Evolutionary conservation across 176 grass and related monocot genomes (phyloP), one percentile per base, ranked within the genome.

Genomic region (Microstegium vimineum): DNA sequence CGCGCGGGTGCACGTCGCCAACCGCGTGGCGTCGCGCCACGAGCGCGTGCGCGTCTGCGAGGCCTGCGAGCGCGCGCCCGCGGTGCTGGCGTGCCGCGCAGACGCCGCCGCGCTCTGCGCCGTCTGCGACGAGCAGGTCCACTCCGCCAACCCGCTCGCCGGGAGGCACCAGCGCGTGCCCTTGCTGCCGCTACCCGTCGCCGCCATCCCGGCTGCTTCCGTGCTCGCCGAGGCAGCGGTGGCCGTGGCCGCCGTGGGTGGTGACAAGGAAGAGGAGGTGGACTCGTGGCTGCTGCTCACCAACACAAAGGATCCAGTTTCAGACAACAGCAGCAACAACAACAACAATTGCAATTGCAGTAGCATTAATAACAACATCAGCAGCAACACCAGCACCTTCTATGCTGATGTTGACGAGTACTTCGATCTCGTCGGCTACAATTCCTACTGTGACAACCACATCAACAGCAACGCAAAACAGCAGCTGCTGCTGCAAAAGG

Each of bases 61-160:
- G 28, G 85, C 73, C 2, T 90, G 90, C 79, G 80, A 91, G 94
- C 51, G 40, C 15, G 69, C 74, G 16, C 90, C 92, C 1, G 90
- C 84, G 0, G 35, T 43, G 33, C 10, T 97, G 25, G 49, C 71
- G 18, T 94, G 95, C 75, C 83, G 74, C 5, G 86, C 88, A 12
- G 88, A 97, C 27, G 74, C 74, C 1, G 86, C 83, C 0, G 73
- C 84, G 25, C 86, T 91, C 14, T 91, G 92, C 40, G 78, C 66
- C 22, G 67, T 82, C 62, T 97, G 92, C 35, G 95, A 97, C 74
- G 74, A 45, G 5, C 81, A 81, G 23, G 84, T 91, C 54, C 94
- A 94, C 92, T 92, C 92, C 13, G 75, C 90, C 38, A 92, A 94
- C 86, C 88, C 82, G 37, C 88, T 97, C 0, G 92, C 90, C 3